Evolutionary conservation across 2,329 filamentous ascomycete species (phyloP).

Genomic region (Pseudonectria buxi): DNA sequence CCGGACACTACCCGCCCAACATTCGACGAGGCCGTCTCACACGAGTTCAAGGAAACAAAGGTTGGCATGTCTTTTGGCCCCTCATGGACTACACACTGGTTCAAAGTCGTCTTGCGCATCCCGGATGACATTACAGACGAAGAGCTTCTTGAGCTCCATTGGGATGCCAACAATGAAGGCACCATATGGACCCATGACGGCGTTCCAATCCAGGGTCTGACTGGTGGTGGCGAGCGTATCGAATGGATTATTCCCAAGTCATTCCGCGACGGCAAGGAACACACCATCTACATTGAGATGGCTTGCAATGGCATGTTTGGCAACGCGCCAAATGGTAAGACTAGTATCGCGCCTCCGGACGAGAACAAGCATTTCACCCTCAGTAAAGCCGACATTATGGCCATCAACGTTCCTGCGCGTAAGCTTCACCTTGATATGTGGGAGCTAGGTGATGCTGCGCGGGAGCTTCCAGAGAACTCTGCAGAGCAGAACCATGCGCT

Average conservation of each 20-base stretch:
- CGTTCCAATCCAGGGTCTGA: constrained; percentile 84
- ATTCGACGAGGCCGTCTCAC: constrained; percentile 74
- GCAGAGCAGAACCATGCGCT: constrained; percentile 86
- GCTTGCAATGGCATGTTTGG: constrained; percentile 99
- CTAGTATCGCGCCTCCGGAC: constrained; percentile 75
- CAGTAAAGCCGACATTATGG: constrained; percentile 74
- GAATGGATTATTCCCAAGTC: constrained; percentile 85
- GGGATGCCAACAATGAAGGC: constrained; percentile 94
- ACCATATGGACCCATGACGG: constrained; percentile 88
- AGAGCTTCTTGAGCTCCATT: constrained; percentile 86
- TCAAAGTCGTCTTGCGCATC: constrained; percentile 73
- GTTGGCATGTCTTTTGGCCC: constrained; percentile 81
- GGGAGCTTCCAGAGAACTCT: constrained; percentile 82
- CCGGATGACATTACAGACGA: constrained; percentile 67
- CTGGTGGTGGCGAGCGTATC: constrained; percentile 77
- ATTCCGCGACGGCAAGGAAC: constrained; percentile 78
- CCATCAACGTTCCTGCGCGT: constrained; percentile 78
- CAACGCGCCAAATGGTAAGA: constrained; percentile 74
- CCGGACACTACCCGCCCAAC: constrained; percentile 72
- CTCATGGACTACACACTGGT: constrained; percentile 98
- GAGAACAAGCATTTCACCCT: constrained; percentile 78
- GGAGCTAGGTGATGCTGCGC: constrained; percentile 88
- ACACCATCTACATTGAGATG: constrained; percentile 94
- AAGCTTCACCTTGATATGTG: constrained; percentile 87
- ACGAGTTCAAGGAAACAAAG: constrained; percentile 66